Evolutionary conservation across 2,329 filamentous ascomycete species (phyloP), one percentile per base, ranked within the genome.

Genomic region (Claviceps cyperi): DNA sequence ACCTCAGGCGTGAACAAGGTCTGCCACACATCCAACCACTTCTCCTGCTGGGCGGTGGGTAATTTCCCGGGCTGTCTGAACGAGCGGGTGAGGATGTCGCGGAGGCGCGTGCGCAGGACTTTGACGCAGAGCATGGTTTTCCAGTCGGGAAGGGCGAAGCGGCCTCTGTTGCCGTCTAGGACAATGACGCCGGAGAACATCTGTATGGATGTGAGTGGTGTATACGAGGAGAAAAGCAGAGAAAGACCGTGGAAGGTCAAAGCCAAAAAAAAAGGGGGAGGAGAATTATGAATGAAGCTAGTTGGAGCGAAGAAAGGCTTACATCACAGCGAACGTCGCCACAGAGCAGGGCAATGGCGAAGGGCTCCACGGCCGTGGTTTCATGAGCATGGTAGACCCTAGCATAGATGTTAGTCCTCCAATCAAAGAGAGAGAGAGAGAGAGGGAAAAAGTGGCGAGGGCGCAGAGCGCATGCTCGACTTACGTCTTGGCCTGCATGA

Each of bases 41-140:
- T 78, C 63, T 81, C 77, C 58, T 88, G 83, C 60, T 84, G 81
- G 22, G 76, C 70, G 0, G 83, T 80, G 7, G 74, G 74, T 28
- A 78, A 61, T 56, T 78, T 81, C 11, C 80, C 80, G 0, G 80
- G 80, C 55, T 71, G 76, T 65, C 80, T 84, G 69, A 94, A 89
- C 21, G 78, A 76, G 32, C 77, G 74, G 1, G 78, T 79, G 45
- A 94, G 71, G 40, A 94, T 77, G 56, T 94, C 88, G 55, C 83
- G 80, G 17, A 95, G 71, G 24, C 84, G 77, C 2, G 74, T 71
- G 19, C 88, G 78, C 49, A 97, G 70, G 5, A 81, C 79, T 67
- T 96, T 96, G 60, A 98, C 70, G n/a, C 84, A 89, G 37, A 95
- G 77, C 75, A 92, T 83, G 0, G 83, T 83, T 67, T 90, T 94